Conservation (phyloP, 83 land plant species). For the Picea abies region DNA sequence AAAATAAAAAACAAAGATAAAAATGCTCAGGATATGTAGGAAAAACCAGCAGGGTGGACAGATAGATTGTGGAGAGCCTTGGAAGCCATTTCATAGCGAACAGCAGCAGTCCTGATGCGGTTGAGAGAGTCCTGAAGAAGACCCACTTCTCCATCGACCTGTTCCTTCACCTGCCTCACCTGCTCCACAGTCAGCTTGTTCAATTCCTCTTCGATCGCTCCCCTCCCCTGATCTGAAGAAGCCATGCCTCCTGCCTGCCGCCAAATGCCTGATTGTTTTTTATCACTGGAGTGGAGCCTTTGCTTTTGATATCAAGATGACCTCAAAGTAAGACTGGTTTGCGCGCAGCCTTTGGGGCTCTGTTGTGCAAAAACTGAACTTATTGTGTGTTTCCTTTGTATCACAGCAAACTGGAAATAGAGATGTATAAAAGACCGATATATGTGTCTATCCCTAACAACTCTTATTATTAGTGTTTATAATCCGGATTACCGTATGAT, state of each 20-base stretch:
- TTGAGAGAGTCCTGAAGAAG: constrained; percentile 89
- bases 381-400: too few species aligned
- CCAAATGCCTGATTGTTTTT: too few species aligned
- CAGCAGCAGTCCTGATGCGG: constrained; percentile 93
- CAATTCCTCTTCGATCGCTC: constrained; percentile 1
- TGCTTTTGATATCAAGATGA: too few species aligned
- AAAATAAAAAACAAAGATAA: background rate
- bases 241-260: background rate
- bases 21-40: background rate
- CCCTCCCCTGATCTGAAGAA: constrained; percentile 12
- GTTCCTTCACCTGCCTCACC: constrained; percentile 85
- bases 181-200: constrained; percentile 60
- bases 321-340: too few species aligned
- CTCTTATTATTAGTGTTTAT: too few species aligned
- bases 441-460: too few species aligned
- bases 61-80: constrained; percentile 85
- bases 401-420: too few species aligned
- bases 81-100: constrained; percentile 90
- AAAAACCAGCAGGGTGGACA: constrained; percentile 52
- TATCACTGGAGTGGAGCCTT: too few species aligned
- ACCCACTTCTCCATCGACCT: constrained; percentile 78
- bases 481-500: too few species aligned
- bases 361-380: too few species aligned
- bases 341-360: too few species aligned
- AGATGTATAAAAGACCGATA: too few species aligned